Conservation (phyloP, 2,329 filamentous ascomycete species). For the Cytospora leucostoma region DNA sequence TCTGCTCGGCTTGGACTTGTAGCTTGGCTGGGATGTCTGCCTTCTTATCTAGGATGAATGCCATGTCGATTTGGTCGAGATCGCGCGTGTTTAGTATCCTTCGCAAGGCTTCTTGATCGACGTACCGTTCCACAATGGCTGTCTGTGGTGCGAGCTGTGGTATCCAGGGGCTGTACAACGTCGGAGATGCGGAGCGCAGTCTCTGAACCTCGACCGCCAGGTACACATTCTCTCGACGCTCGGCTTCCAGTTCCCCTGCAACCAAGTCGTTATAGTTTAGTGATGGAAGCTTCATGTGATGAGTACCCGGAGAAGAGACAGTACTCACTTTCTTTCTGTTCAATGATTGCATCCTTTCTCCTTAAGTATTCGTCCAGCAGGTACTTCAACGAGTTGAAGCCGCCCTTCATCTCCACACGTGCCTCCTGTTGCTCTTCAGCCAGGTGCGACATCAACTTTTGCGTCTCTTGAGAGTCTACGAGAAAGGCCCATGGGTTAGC, state of each 20-base stretch:
- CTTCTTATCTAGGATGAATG: not conserved
- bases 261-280: not conserved
- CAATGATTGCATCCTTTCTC: not conserved
- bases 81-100: not conserved
- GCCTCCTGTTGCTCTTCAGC: not conserved
- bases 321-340: not conserved
- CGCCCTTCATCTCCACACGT: not conserved
- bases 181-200: not conserved
- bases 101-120: not conserved
- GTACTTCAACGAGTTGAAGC: not conserved
- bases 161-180: not conserved
- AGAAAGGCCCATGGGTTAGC: not conserved
- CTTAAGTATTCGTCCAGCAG: not conserved
- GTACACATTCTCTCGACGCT: not conserved
- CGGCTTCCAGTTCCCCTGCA: not conserved
- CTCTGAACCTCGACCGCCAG: not conserved
- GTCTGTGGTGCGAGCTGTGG: not conserved
- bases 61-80: slow-evolving; percentile 1
- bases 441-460: not conserved
- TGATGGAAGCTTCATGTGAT: not conserved
- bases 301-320: not conserved
- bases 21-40: slow-evolving; percentile 1
- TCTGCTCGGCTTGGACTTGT: not conserved
- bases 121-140: not conserved
- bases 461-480: not conserved